These are phyloP conservation scores for Lentinula lateritia DNA, from an alignment of 768 basidiomycete species.

Conservation along the genomic window DNA sequence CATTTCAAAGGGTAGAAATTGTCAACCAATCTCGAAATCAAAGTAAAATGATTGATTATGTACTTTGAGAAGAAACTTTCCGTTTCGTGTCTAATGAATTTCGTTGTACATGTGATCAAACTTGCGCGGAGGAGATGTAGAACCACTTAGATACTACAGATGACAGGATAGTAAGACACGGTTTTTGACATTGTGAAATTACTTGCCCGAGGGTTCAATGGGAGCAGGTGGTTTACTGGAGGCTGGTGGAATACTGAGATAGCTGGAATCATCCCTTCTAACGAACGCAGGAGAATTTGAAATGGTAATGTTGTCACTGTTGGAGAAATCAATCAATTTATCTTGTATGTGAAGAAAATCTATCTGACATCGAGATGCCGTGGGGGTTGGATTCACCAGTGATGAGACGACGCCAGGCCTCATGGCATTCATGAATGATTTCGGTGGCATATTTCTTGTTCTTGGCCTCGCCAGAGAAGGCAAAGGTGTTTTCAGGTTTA, in stretches of 20 bases:
- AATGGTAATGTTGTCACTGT: slow-evolving; percentile 77
- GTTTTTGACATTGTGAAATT: neutral
- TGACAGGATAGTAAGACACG: neutral
- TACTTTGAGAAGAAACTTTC: neutral
- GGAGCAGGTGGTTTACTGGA: slow-evolving; percentile 82
- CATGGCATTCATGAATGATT: slow-evolving; percentile 98
- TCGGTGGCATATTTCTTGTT: slow-evolving; percentile 99
- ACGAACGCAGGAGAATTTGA: slow-evolving; percentile 69
- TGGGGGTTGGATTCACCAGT: slow-evolving; percentile 67
- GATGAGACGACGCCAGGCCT: slow-evolving; percentile 95
- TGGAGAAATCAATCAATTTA: slow-evolving; percentile 1
- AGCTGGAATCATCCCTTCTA: slow-evolving; percentile 53
- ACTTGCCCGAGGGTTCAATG: slow-evolving; percentile 85
- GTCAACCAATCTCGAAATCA: neutral
- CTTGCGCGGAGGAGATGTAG: slow-evolving; percentile 87
- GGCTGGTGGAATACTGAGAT: slow-evolving; percentile 66
- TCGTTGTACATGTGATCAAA: slow-evolving; percentile 30
- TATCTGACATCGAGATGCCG: slow-evolving; percentile 80
- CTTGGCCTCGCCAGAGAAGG: slow-evolving; percentile 99
- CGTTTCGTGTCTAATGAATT: neutral
- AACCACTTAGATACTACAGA: slow-evolving; percentile 83
- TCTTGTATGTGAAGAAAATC: neutral
- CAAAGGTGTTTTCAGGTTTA: slow-evolving; percentile 96
- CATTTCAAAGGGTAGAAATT: too few relatives aligned
- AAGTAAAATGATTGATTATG: neutral